Evolutionary conservation across 768 basidiomycete genomes (phyloP).

Genomic region (Boletales sp.): DNA sequence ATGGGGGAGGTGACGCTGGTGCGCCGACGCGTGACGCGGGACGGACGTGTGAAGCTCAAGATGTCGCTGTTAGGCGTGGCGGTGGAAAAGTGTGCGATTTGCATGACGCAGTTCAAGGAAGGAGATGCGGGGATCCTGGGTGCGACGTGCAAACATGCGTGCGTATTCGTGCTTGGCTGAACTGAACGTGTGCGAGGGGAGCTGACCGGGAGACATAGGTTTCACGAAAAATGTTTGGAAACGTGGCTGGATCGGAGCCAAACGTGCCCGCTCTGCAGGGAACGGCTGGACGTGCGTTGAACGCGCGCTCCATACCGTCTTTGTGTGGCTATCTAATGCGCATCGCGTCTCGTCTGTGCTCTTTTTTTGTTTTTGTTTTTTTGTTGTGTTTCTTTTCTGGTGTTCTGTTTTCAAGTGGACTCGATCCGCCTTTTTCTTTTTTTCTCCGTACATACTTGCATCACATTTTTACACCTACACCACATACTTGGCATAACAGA

Average conservation of each 20-base stretch:
- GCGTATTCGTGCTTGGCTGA: slow-evolving; percentile 12
- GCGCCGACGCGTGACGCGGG: slow-evolving; percentile 54
- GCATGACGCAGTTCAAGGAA: slow-evolving; percentile 64
- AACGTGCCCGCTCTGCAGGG: slow-evolving; percentile 66
- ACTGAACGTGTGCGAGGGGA: too few relatives aligned
- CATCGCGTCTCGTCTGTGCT: not conserved
- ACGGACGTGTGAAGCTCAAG: slow-evolving; percentile 73
- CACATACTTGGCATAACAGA: not conserved
- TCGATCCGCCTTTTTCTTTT: slow-evolving; percentile 2
- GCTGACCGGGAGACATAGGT: slow-evolving; percentile 31
- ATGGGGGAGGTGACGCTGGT: slow-evolving; percentile 51
- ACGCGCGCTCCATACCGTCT: not conserved
- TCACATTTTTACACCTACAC: not conserved
- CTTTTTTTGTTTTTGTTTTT: not conserved
- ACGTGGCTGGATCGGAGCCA: slow-evolving; percentile 58
- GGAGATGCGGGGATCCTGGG: slow-evolving; percentile 55
- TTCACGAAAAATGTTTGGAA: slow-evolving; percentile 61
- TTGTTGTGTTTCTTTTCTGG: not conserved
- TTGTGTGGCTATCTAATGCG: too few relatives aligned
- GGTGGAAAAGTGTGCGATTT: slow-evolving; percentile 73
- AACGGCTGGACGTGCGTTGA: slow-evolving; percentile 35
- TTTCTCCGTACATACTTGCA: not conserved
- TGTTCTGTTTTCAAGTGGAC: slow-evolving; percentile 9
- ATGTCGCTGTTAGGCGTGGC: slow-evolving; percentile 55
- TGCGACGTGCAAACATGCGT: slow-evolving; percentile 58